Evolutionary conservation across 768 basidiomycete species (phyloP), one percentile per base, ranked within the genome.

Genomic region (Boletus bicolor): DNA sequence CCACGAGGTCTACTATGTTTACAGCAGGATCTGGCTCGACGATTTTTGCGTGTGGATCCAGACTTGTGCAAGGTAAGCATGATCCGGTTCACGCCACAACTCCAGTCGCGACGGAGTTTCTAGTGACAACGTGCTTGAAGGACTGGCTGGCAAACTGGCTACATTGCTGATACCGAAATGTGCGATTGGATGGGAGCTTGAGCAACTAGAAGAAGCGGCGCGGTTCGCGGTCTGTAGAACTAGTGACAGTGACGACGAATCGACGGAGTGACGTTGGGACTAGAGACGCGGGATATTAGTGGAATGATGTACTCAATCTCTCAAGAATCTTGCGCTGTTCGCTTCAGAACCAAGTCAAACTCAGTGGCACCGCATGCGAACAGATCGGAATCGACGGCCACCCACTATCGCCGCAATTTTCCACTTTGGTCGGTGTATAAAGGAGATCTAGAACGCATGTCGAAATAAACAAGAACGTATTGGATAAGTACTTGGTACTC

Each of bases 1-100:
- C 63, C 89, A 91, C 60, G 90, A 91, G 59, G 85, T 89, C 10
- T 94, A 93, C 71, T 92, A 91, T 68, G 77, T 91, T n/a, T 93
- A 91, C 69, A 86, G 82, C 70, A 91, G 90, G 68, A 81, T 92
- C 35, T 94, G 91, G 91, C 61, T 92, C 43, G 86, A 91, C 59
- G 91, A 93, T 65, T 86, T 89, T 62, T 89, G 87, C 61, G 80
- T 85, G n/a, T 93, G 91, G 91, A 75, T 81, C 36, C 86, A 90
- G 62, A 75, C 80, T 9, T 77, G 76, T 61, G 84, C 87, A n/a
- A 82, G 78, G 91, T 92, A 62, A 57, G 82, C n/a, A 37, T 55
- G 24, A 15, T 19, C 43, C n/a, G 26, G 15, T 43, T 46, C 14
- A 26, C 17, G 49, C 28, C 35, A 49, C 44, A 24, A 48, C 34